Evolutionary conservation across 345 rosid species (phyloP).

Genomic region (Gynandropsis gynandra): DNA sequence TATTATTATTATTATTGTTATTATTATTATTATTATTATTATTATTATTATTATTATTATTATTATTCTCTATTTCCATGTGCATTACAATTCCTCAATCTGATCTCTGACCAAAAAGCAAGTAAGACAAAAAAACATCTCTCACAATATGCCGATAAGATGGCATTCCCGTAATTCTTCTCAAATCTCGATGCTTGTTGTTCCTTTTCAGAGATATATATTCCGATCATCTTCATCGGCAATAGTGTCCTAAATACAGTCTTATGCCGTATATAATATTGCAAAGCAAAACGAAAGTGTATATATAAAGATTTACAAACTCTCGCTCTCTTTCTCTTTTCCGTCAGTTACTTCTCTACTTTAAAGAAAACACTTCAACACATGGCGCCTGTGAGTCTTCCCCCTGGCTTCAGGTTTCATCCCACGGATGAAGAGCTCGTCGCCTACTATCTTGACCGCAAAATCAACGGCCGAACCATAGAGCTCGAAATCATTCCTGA

Average conservation of each 20-base stretch:
- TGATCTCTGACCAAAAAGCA: conserved; percentile 27
- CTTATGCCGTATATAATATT: conserved; percentile 28
- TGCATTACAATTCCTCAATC: conserved; percentile 3
- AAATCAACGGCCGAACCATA: conserved; percentile 47
- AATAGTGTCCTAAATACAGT: conserved; percentile 32
- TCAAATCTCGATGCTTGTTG: conserved; percentile 10
- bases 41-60: not conserved
- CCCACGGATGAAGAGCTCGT: conserved; percentile 79
- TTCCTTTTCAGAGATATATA: conserved; percentile 23
- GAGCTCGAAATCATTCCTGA: conserved; percentile 70
- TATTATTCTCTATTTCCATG: not conserved
- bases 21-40: not conserved
- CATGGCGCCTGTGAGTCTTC: conserved; percentile 76
- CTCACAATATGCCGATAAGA: conserved; percentile 23
- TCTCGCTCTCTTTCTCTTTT: not conserved
- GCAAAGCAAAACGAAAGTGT: no score
- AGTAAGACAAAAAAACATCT: conserved; percentile 21
- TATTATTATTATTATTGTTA: not conserved
- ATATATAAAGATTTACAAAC: not conserved
- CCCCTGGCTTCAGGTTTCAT: conserved; percentile 81
- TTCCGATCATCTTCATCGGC: conserved; percentile 24
- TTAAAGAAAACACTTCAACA: not conserved
- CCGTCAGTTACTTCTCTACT: conserved; percentile 4
- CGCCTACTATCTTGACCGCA: conserved; percentile 57
- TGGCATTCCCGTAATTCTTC: conserved; percentile 31